These are phyloP conservation scores for Guyanaporus albipodus DNA, from an alignment of 768 basidiomycete species.

Conservation along the genomic window DNA sequence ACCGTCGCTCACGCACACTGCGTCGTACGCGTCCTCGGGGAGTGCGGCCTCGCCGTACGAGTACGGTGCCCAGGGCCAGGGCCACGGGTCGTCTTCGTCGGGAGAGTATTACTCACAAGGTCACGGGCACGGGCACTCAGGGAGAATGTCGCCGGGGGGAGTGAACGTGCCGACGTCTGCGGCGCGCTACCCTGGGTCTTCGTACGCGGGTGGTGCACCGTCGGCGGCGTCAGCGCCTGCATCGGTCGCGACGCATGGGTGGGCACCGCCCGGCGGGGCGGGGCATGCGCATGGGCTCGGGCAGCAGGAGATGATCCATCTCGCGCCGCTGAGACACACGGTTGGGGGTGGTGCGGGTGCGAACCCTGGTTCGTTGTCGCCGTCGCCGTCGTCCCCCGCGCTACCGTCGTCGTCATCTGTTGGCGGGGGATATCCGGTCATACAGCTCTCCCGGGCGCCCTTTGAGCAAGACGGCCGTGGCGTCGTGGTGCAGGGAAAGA, in stretches of 20 bases:
- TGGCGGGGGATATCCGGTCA: constrained; percentile 22
- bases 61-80: constrained; percentile 19
- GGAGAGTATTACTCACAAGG: constrained; percentile 24
- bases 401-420: constrained; percentile 14
- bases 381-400: constrained; percentile 29
- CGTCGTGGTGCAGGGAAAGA: constrained; percentile 40
- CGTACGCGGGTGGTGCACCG: constrained; percentile 6
- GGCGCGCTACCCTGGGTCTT: constrained; percentile 13
- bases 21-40: constrained; percentile 22
- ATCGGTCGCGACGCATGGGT: constrained; percentile 7
- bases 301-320: constrained; percentile 34
- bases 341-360: constrained; percentile 8
- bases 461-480: constrained; percentile 30
- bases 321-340: constrained; percentile 31
- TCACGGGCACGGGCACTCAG: constrained; percentile 12
- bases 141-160: constrained; percentile 18
- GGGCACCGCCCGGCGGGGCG: constrained; percentile 16
- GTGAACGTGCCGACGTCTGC: constrained; percentile 12
- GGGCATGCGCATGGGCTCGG: constrained; percentile 17
- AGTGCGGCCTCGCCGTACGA: constrained; percentile 23
- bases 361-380: constrained; percentile 18
- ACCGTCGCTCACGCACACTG: constrained; percentile 17
- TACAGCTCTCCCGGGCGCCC: constrained; percentile 30
- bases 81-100: constrained; percentile 18
- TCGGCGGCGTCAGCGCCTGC: not conserved